Conservation (phyloP, 805 yeast genomes). For the Blastobotrys parvus region DNA sequence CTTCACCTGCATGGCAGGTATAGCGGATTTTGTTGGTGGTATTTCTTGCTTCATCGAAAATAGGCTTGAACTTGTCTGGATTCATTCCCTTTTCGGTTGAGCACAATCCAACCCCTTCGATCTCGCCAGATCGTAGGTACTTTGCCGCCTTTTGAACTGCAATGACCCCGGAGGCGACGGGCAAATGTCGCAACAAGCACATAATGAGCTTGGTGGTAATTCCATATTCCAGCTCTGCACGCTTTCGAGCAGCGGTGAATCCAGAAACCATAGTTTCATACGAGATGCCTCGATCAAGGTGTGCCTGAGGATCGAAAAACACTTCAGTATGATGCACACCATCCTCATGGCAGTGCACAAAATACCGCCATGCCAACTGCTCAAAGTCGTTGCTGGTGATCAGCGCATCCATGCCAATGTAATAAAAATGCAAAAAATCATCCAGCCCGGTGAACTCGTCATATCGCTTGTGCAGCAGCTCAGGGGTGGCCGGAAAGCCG, state of each 20-base stretch:
- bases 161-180: conserved; percentile 47
- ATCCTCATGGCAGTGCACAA: conserved; percentile 18
- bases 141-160: conserved; percentile 47
- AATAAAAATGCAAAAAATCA: conserved; percentile 71
- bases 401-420: conserved; percentile 74
- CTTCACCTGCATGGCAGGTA: conserved; percentile 89
- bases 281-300: conserved; percentile 55
- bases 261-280: conserved; percentile 58
- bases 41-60: conserved; percentile 44
- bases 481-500: conserved; percentile 51
- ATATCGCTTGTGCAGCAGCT: conserved; percentile 51
- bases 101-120: conserved; percentile 75
- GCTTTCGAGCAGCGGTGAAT: conserved; percentile 56
- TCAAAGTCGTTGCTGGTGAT: conserved; percentile 62
- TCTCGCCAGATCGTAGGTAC: conserved; percentile 47
- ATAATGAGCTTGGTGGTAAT: conserved; percentile 66
- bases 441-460: conserved; percentile 57
- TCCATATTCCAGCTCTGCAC: conserved; percentile 51
- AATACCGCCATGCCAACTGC: conserved; percentile 51
- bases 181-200: conserved; percentile 74
- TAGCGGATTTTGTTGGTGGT: conserved; percentile 44
- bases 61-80: conserved; percentile 57
- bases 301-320: conserved; percentile 83
- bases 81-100: conserved; percentile 75
- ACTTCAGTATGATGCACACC: conserved; percentile 55